A percentile compares a stretch with the other conserved stretches of the same genome.
Evolutionary conservation across 2,329 filamentous ascomycete species (phyloP).

Genomic region (Pestalotiopsis sp.): DNA sequence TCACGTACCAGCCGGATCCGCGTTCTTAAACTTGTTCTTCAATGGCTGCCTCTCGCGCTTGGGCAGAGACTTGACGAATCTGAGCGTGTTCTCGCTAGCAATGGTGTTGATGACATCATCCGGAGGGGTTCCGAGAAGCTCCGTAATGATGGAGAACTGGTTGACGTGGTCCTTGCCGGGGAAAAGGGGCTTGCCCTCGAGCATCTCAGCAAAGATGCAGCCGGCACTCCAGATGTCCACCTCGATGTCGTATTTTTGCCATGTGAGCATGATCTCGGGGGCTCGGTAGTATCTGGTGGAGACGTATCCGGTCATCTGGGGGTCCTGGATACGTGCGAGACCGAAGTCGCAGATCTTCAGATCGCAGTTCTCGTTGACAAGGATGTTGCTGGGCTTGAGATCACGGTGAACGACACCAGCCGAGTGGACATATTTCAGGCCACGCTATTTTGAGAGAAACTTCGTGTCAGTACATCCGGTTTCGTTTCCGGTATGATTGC

Average conservation of each 20-base stretch:
- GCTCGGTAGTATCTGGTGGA: slow-evolving; percentile 98
- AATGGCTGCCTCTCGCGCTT: slow-evolving; percentile 91
- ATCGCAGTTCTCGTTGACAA: slow-evolving; percentile 99
- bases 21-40: slow-evolving; percentile 90
- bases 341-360: slow-evolving; percentile 99
- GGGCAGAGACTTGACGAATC: slow-evolving; percentile 96
- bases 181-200: slow-evolving; percentile 97
- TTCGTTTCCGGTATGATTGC: slow-evolving; percentile 4
- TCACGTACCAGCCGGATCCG: slow-evolving; percentile 76
- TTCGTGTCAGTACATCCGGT: slow-evolving; percentile 13
- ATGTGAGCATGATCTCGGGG: slow-evolving; percentile 99
- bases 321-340: slow-evolving; percentile 94
- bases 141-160: slow-evolving; percentile 99
- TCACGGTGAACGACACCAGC: slow-evolving; percentile 97
- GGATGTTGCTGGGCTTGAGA: slow-evolving; percentile 97
- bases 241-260: slow-evolving; percentile 99
- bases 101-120: slow-evolving; percentile 99
- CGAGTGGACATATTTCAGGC: slow-evolving; percentile 98
- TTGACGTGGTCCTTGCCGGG: slow-evolving; percentile 99
- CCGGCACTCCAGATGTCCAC: slow-evolving; percentile 99
- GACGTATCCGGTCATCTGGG: slow-evolving; percentile 99
- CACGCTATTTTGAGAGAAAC: slow-evolving; percentile 62
- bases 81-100: slow-evolving; percentile 94
- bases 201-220: slow-evolving; percentile 99
- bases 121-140: slow-evolving; percentile 91